Percentiles rank a stretch among this genome's conserved stretches.
These are phyloP conservation scores for Mycena polygramma DNA, from an alignment of 768 basidiomycete genomes.

Conservation along the genomic window DNA sequence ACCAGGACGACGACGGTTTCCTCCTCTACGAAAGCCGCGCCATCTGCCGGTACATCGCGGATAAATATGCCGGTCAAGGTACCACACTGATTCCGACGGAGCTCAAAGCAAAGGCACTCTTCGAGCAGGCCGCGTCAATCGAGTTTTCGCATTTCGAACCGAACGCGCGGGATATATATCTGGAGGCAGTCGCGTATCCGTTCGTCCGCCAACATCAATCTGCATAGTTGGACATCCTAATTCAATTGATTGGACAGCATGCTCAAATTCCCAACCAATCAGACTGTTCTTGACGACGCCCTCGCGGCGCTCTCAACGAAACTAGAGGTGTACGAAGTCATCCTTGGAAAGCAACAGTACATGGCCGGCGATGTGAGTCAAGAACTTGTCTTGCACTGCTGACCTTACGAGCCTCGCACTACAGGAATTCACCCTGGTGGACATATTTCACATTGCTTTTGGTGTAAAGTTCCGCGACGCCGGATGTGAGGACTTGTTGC, in stretches of 20 bases:
- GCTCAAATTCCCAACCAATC: no score
- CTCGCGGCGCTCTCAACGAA: background rate
- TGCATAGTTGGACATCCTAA: no score
- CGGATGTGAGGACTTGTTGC: slow-evolving; percentile 40
- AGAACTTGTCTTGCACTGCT: background rate
- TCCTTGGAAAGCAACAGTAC: slow-evolving; percentile 27
- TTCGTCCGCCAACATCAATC: background rate
- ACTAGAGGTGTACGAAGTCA: slow-evolving; percentile 28
- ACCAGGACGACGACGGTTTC: slow-evolving; percentile 62
- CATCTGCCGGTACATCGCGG: slow-evolving; percentile 58
- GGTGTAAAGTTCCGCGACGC: background rate
- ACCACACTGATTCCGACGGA: slow-evolving; percentile 53
- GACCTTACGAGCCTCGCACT: slow-evolving; percentile 40
- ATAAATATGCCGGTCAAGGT: slow-evolving; percentile 56
- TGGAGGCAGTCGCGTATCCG: slow-evolving; percentile 9
- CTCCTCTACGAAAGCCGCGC: slow-evolving; percentile 62
- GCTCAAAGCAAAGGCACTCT: slow-evolving; percentile 42
- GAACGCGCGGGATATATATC: background rate
- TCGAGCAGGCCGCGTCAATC: slow-evolving; percentile 36
- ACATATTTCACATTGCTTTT: slow-evolving; percentile 62
- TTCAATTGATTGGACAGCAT: no score
- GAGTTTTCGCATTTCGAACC: slow-evolving; percentile 18
- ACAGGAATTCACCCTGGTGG: slow-evolving; percentile 61
- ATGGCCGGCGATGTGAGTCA: slow-evolving; percentile 20
- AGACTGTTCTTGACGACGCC: background rate